Evolutionary conservation across 2,329 filamentous ascomycete genomes (phyloP).

Genomic region (Conoideocrella luteorostrata): DNA sequence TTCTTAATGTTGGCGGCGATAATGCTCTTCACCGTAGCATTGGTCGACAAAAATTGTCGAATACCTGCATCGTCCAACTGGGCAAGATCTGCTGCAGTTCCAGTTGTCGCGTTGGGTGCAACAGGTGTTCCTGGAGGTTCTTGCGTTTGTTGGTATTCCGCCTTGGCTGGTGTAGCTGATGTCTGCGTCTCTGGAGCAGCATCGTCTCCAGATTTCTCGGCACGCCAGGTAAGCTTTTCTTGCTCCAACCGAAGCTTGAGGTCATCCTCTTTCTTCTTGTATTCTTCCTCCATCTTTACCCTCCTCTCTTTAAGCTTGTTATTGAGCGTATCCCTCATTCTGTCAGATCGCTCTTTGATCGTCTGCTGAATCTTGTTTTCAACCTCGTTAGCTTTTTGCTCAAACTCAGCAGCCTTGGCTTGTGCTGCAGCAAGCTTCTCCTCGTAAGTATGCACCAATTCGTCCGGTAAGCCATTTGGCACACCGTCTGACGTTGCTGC

Average conservation of each 20-base stretch:
- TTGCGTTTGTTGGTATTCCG: slow-evolving; percentile 18
- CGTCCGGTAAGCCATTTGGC: slow-evolving; percentile 39
- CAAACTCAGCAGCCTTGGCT: slow-evolving; percentile 56
- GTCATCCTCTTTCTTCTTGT: slow-evolving; percentile 47
- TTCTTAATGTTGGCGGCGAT: slow-evolving; percentile 59
- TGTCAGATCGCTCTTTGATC: slow-evolving; percentile 59
- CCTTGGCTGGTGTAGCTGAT: slow-evolving; percentile 33
- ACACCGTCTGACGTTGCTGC: slow-evolving; percentile 6
- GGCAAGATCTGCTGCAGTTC: slow-evolving; percentile 35
- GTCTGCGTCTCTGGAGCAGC: slow-evolving; percentile 16
- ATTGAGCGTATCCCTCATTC: slow-evolving; percentile 62
- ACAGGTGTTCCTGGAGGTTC: slow-evolving; percentile 17
- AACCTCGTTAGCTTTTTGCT: slow-evolving; percentile 56
- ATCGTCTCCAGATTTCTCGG: slow-evolving; percentile 37
- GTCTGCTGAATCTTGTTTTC: slow-evolving; percentile 56
- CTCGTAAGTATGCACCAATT: slow-evolving; percentile 56
- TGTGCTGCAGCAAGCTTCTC: slow-evolving; percentile 55
- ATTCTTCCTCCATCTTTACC: slow-evolving; percentile 43
- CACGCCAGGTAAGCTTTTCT: slow-evolving; percentile 56
- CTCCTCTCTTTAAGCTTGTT: slow-evolving; percentile 65
- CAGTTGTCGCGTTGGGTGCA: slow-evolving; percentile 28
- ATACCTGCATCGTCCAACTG: slow-evolving; percentile 50
- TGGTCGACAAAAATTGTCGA: slow-evolving; percentile 49
- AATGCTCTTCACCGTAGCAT: slow-evolving; percentile 52
- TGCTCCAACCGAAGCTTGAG: slow-evolving; percentile 54